Percentiles rank a stretch among this genome's conserved stretches.
phyloP scores from a whole-genome alignment of 345 rosid genomes.

The Adansonia digitata region DNA sequence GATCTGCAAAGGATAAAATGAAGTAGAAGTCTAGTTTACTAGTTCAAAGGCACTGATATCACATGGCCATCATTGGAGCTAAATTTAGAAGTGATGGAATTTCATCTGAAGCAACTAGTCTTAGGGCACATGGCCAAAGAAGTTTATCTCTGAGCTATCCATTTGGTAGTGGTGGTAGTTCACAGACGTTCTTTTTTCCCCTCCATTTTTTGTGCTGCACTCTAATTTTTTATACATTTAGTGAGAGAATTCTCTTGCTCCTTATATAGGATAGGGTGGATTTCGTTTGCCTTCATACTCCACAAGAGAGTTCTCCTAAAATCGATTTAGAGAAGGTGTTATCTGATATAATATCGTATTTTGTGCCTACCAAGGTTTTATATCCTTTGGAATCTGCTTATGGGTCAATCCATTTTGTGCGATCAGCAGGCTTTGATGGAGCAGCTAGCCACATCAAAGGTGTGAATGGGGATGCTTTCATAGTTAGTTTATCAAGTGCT shows the following conservation, averaged over 20 bases:
- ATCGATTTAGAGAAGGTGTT: constrained; percentile 51
- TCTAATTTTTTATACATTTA: constrained; percentile 2
- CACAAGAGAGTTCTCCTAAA: constrained; percentile 61
- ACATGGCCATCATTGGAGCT: constrained; percentile 40
- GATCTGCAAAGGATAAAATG: constrained; percentile 84
- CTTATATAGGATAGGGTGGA: constrained; percentile 48
- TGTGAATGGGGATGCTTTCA: constrained; percentile 55
- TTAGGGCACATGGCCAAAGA: constrained; percentile 53
- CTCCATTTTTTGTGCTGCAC: constrained; percentile 14
- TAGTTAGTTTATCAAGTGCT: constrained; percentile 81
- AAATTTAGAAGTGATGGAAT: constrained; percentile 65
- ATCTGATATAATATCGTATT: constrained; percentile 53
- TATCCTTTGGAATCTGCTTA: constrained; percentile 58
- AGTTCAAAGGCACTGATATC: constrained; percentile 67
- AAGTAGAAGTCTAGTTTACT: constrained; percentile 82
- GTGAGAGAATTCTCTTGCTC: constrained; percentile 20
- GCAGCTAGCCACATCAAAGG: constrained; percentile 40
- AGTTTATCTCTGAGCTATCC: constrained; percentile 72
- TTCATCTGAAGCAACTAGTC: constrained; percentile 75
- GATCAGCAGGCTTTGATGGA: constrained; percentile 75
- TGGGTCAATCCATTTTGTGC: constrained; percentile 56
- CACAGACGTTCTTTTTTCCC: constrained; percentile 49
- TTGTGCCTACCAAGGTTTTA: constrained; percentile 50
- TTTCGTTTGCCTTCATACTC: constrained; percentile 48
- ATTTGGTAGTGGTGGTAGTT: constrained; percentile 57